Percentiles rank a stretch among this genome's conserved stretches.
Evolutionary conservation across 306 rosid species (phyloP).

Genomic region (Phaseolus lunatus): DNA sequence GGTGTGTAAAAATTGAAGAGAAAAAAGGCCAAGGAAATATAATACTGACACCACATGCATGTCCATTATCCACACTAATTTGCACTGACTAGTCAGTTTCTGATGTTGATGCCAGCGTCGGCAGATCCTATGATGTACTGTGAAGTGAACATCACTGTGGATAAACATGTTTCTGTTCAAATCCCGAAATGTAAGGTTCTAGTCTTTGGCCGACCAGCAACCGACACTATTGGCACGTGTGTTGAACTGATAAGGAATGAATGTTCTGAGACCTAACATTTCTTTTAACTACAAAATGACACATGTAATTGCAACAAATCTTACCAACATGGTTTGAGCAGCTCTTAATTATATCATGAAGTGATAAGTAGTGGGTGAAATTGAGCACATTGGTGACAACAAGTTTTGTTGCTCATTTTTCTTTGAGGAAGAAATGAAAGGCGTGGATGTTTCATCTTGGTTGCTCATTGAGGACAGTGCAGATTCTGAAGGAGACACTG

Average conservation of each 20-base stretch:
- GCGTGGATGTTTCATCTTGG: constrained; percentile 49
- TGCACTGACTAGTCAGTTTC: background rate
- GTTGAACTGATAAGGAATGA: background rate
- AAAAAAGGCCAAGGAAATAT: constrained; percentile 12
- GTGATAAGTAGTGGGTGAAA: background rate
- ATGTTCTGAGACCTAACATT: background rate
- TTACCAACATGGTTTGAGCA: constrained; percentile 39
- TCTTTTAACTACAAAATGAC: constrained; percentile 40
- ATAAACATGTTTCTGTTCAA: constrained; percentile 34
- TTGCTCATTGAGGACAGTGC: constrained; percentile 59
- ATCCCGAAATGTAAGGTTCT: constrained; percentile 20
- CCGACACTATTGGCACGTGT: constrained; percentile 34
- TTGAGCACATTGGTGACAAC: background rate
- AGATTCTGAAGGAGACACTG: constrained; percentile 62
- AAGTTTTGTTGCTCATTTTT: constrained; percentile 6
- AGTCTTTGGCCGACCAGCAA: constrained; percentile 48
- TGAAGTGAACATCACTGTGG: constrained; percentile 29
- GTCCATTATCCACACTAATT: constrained; percentile 20
- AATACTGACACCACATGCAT: constrained; percentile 34
- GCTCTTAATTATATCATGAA: background rate
- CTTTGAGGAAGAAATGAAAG: constrained; percentile 42
- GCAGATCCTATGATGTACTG: constrained; percentile 41
- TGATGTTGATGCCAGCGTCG: constrained; percentile 42
- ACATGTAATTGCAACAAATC: constrained; percentile 40
- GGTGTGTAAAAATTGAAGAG: constrained; percentile 27